phyloP scores from a whole-genome alignment of 2,329 filamentous ascomycete genomes.

The Trematosphaeria pertusa region DNA sequence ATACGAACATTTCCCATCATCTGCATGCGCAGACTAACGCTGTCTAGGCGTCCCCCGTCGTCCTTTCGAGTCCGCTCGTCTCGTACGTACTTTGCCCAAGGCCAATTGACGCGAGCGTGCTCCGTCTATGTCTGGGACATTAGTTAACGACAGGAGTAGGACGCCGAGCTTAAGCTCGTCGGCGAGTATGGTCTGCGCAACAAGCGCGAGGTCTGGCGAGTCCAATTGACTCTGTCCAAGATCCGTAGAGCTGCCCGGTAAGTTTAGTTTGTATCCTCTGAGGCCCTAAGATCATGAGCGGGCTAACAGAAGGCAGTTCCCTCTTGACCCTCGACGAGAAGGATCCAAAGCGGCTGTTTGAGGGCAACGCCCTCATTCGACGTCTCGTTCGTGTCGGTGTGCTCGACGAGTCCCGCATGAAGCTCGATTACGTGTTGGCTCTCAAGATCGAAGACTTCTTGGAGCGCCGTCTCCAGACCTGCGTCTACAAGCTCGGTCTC shows the following conservation, averaged over 20 bases:
- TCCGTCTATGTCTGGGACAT: constrained; percentile 90
- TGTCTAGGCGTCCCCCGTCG: constrained; percentile 96
- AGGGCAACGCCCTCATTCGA: constrained; percentile 99
- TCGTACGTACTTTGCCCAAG: constrained; percentile 84
- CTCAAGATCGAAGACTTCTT: constrained; percentile 99
- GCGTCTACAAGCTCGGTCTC: constrained; percentile 99
- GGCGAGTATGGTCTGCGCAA: constrained; percentile 99
- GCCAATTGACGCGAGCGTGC: constrained; percentile 99
- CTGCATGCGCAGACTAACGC: constrained; percentile 60
- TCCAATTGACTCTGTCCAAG: constrained; percentile 99
- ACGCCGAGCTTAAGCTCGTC: constrained; percentile 99
- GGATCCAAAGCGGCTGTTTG: constrained; percentile 99
- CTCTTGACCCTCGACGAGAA: constrained; percentile 99
- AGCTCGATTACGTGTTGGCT: constrained; percentile 99
- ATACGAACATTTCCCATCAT: constrained; percentile 99
- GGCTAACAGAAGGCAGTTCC: constrained; percentile 81
- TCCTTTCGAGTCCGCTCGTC: constrained; percentile 99
- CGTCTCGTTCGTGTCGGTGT: constrained; percentile 99
- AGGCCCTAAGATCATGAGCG: too few relatives aligned
- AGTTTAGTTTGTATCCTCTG: constrained; percentile 51
- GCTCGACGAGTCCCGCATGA: constrained; percentile 99
- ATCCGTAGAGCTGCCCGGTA: constrained; percentile 99
- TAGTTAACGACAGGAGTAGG: constrained; percentile 77
- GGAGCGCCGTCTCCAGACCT: constrained; percentile 99
- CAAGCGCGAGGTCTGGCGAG: constrained; percentile 99